A percentile compares a stretch with the other conserved stretches of the same genome.
Conservation (phyloP, 305 asterid genomes). For the Solanum aculeatissimum region DNA sequence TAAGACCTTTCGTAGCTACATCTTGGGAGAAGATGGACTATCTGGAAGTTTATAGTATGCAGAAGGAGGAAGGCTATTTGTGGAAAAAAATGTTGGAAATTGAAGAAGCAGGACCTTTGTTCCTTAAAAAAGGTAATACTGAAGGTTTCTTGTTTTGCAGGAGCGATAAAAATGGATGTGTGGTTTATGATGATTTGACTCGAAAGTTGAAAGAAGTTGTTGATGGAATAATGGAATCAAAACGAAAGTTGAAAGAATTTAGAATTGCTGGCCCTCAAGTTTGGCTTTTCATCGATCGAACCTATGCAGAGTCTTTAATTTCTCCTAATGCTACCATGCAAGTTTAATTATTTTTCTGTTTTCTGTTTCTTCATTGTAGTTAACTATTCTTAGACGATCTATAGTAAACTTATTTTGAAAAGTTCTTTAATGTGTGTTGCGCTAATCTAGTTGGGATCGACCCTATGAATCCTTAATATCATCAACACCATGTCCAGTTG, state of each 20-base stretch:
- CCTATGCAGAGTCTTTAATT: not conserved
- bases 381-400: too few relatives aligned
- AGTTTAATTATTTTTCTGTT: too few relatives aligned
- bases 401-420: too few relatives aligned
- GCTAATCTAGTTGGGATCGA: too few relatives aligned
- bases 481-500: too few relatives aligned
- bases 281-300: not conserved
- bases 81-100: not conserved
- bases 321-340: too few relatives aligned
- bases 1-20: not conserved
- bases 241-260: not conserved
- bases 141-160: not conserved
- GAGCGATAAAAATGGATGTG: not conserved
- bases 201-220: not conserved
- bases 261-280: not conserved
- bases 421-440: too few relatives aligned
- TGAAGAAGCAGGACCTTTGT: not conserved
- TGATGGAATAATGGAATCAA: not conserved
- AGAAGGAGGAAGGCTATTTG: not conserved
- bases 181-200: not conserved
- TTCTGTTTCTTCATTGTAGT: too few relatives aligned
- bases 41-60: not conserved
- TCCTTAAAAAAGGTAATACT: not conserved
- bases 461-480: too few relatives aligned
- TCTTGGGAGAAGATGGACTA: not conserved